Conservation (phyloP, 257 asterid species). For the Nicotiana tomentosiformis region DNA sequence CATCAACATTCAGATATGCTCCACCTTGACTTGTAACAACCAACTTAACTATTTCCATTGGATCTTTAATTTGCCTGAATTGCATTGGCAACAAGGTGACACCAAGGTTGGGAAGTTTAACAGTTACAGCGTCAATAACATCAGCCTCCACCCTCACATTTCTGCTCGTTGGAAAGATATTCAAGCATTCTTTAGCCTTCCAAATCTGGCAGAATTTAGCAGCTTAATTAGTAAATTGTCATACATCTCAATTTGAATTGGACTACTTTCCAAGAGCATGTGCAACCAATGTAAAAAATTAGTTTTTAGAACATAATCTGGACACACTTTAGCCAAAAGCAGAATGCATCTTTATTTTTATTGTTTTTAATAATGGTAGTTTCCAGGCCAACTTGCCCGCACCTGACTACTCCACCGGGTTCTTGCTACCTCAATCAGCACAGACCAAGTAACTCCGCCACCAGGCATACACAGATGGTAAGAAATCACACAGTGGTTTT, state of each 20-base stretch:
- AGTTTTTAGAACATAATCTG: neutral
- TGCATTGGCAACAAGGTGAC: slow-evolving; percentile 92
- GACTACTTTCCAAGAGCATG: neutral
- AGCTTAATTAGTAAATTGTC: slow-evolving; percentile 9
- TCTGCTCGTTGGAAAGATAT: slow-evolving; percentile 81
- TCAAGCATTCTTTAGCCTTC: slow-evolving; percentile 98
- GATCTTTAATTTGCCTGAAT: slow-evolving; percentile 93
- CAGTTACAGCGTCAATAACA: slow-evolving; percentile 77
- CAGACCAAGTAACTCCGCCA: neutral
- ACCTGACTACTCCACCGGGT: neutral
- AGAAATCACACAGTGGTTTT: neutral
- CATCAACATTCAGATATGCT: slow-evolving; percentile 89
- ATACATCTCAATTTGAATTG: neutral
- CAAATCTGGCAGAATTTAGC: slow-evolving; percentile 53
- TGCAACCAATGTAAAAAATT: neutral
- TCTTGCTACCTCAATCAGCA: neutral
- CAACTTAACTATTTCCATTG: slow-evolving; percentile 83
- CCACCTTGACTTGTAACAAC: slow-evolving; percentile 82
- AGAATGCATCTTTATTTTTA: neutral
- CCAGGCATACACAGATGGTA: neutral
- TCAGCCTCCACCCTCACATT: slow-evolving; percentile 82
- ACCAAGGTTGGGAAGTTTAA: slow-evolving; percentile 94
- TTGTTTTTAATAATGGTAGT: neutral
- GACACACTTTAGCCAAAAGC: neutral
- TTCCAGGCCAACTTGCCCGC: neutral